Base-by-base conservation (phyloP, 257 asterid species). In the Sherardia arvensis region DNA sequence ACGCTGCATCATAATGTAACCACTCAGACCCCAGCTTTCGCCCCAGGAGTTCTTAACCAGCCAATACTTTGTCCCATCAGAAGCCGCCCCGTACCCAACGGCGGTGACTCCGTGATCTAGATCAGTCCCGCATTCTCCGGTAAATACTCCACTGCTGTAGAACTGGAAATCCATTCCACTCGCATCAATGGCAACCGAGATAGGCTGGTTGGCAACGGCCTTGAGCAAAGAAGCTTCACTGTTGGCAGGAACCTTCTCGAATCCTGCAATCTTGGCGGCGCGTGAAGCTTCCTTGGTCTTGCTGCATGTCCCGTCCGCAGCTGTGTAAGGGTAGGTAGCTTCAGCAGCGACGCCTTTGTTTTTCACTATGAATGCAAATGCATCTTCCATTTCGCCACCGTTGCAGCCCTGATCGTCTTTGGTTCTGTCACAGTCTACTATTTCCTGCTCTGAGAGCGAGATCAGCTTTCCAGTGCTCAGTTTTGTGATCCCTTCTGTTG, bases 361-460 rank as follows among this genome's bases (percentile, higher is more conserved):
- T 36, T 65, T 69, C 25, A 69, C 54, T 12, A 74, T 74, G 62
- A 74, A 69, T 53, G 36, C 32, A 3, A 74, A 74, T 1, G 58
- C 53, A 48, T 69, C 67, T 26, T 74, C 74, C 66, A 69, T 74
- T 6, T 65, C 57, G 7, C 72, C 71, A 23, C 69, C 74, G 2
- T 59, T 45, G 15, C 78, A 74, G 17, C 72, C 75, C 54, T 69
- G 69, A 30, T 74, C 74, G 30, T 67, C 58, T 17, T 59, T 68
- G 28, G 59, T 75, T 57, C 30, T 75, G 53, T 75, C 76, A 47
- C 79, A 75, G 11, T 75, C 79, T 53, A 73, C 67, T 40, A 68
- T 21, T 56, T 68, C 74, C 64, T 73, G 77, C 26, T 73, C 74
- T 2, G 77, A 73, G 5, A 63, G 55, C 0, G 77, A 73, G 10